A percentile compares a stretch with the other conserved stretches of the same genome.
These are phyloP conservation scores for Spirogloea muscicola DNA, from an alignment of 139 green algal species.

Conservation along the genomic window DNA sequence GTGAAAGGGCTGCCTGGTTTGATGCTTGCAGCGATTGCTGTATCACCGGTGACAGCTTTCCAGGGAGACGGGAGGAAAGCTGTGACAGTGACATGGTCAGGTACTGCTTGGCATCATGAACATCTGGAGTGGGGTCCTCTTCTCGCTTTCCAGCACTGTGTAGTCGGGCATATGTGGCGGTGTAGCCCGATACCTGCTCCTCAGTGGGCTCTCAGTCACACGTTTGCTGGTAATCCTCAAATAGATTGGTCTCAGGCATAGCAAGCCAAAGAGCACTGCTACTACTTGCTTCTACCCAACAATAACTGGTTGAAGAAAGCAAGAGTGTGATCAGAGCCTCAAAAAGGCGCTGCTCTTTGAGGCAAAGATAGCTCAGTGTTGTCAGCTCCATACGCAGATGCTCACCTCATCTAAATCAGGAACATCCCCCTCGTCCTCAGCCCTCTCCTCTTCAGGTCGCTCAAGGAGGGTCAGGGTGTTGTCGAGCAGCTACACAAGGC, in stretches of 20 bases:
- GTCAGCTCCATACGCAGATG: too few relatives aligned
- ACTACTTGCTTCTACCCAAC: too few relatives aligned
- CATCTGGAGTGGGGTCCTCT: slow-evolving; percentile 52
- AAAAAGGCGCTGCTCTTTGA: too few relatives aligned
- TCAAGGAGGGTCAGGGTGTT: slow-evolving; percentile 58
- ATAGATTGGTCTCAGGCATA: too few relatives aligned
- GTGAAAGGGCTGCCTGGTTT: slow-evolving; percentile 4
- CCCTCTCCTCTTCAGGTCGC: slow-evolving; percentile 15
- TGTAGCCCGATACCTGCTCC: slow-evolving; percentile 46
- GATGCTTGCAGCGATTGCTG: not conserved
- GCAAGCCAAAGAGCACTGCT: too few relatives aligned
- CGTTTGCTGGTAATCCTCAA: too few relatives aligned
- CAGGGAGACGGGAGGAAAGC: not conserved
- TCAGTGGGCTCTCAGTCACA: too few relatives aligned
- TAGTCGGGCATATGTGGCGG: slow-evolving; percentile 62
- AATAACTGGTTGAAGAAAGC: too few relatives aligned
- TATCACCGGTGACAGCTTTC: slow-evolving; percentile 2
- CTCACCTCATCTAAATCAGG: slow-evolving; percentile 3
- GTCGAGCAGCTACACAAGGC: slow-evolving; percentile 67
- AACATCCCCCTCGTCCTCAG: slow-evolving; percentile 2
- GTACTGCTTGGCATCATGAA: slow-evolving; percentile 50
- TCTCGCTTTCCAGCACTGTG: slow-evolving; percentile 67
- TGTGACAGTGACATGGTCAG: slow-evolving; percentile 50
- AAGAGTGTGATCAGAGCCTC: slow-evolving; percentile 16
- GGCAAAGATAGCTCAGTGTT: too few relatives aligned